Percentiles rank a stretch among this genome's conserved stretches.
These are phyloP conservation scores for Coemansia sp. DNA, from an alignment of 192 early-diverging fungal species.

Conservation along the genomic window DNA sequence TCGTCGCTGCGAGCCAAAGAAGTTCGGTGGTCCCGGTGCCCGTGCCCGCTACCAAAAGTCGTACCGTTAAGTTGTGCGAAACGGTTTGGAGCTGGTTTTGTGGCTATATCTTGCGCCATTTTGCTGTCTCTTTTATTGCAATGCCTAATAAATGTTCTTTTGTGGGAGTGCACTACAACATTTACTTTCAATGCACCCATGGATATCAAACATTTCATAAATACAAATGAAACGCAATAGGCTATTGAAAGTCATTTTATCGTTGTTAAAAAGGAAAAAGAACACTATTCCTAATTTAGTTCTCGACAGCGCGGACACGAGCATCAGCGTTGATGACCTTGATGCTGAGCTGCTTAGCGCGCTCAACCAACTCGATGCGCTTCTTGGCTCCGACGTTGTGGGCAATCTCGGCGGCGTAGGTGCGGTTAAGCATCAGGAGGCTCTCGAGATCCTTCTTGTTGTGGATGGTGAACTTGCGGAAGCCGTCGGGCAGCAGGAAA, in stretches of 20 bases:
- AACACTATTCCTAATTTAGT: constrained; percentile 48
- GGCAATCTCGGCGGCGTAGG: constrained; percentile 98
- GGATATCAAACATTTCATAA: background rate
- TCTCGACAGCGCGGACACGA: constrained; percentile 75
- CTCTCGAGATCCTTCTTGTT: constrained; percentile 92
- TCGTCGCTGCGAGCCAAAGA: constrained; percentile 99
- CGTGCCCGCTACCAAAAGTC: constrained; percentile 93
- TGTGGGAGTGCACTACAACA: background rate
- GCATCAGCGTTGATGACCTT: constrained; percentile 94
- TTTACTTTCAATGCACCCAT: background rate
- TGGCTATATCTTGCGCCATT: constrained; percentile 29
- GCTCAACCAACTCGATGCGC: constrained; percentile 87
- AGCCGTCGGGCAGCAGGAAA: constrained; percentile 95
- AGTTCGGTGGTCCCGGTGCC: constrained; percentile 99
- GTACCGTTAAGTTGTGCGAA: constrained; percentile 67
- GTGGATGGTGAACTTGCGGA: constrained; percentile 97
- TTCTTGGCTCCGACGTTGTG: constrained; percentile 96
- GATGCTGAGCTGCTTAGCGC: constrained; percentile 93
- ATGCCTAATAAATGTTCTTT: constrained; percentile 39
- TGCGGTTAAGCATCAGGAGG: constrained; percentile 99
- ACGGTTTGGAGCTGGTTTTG: background rate
- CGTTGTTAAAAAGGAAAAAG: background rate
- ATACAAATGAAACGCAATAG: background rate
- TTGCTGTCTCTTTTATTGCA: constrained; percentile 27
- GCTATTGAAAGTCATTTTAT: background rate